Evolutionary conservation across 768 basidiomycete genomes (phyloP), one percentile per base, ranked within the genome.

Genomic region (Phlebiopsis gigantea): DNA sequence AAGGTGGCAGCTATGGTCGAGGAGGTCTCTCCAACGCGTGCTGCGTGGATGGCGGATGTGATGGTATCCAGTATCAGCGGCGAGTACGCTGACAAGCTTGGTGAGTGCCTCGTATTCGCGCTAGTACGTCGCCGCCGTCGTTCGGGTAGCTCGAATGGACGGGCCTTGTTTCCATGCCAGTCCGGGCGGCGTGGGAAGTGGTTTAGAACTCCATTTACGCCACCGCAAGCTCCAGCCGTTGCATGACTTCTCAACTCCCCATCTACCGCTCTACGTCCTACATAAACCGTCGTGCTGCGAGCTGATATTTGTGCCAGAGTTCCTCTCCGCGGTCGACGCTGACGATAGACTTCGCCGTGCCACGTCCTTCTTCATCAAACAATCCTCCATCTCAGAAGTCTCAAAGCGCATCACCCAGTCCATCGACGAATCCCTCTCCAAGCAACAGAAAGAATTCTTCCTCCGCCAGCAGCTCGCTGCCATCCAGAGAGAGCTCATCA

Each of bases 381-480:
- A 87, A 51, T 74, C 83, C 2, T 87, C 87, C 42, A 90, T 92
- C 30, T 82, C 83, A 21, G 90, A 93, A 68, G 87, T 93, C 0
- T 82, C 86, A 15, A 83, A 84, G 67, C 91, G 88, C 74, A 89
- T 93, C 51, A 84, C 88, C 4, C 79, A 81, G 28, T 84, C 87
- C 21, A 86, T 93, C 10, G 88, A 90, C 60, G 90, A 93, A 66
- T 84, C 84, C 4, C 78, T 92, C n/a, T 88, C 87, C 24, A 90
- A 88, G 56, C 90, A 92, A 63, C 90, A 93, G 71, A 92, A 92
- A 64, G 90, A 91, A 58, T 87, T 86, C 65, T 92, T 90, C 74
- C 77, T 93, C 2, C 83, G 88, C 22, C 90, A 92, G 62, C 90
- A 92, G 62, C 81, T 90, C 14, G 81, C 87, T 1, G 88, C 87